Conservation (phyloP, 2,329 filamentous ascomycete species). For the Neurospora crassa region DNA sequence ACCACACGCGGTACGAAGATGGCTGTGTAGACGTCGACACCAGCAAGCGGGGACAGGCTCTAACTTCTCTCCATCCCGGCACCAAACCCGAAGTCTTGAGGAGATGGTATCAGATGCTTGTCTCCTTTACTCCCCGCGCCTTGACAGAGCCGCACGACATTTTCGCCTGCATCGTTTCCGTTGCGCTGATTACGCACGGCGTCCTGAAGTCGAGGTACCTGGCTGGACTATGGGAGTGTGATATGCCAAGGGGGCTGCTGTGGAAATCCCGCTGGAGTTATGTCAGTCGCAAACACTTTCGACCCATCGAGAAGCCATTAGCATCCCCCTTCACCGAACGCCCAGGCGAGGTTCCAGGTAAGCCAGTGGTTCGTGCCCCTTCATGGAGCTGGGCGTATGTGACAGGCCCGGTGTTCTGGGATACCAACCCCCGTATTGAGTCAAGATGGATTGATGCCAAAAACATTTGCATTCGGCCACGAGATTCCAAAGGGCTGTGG, state of each 20-base stretch:
- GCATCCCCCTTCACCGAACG: background rate
- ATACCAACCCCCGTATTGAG: background rate
- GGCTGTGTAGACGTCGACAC: background rate
- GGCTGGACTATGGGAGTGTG: constrained; percentile 1
- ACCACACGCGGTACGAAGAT: background rate
- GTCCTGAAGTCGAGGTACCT: background rate
- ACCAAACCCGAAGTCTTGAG: background rate
- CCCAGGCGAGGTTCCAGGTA: background rate
- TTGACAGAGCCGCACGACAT: constrained; percentile 4
- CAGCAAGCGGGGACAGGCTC: background rate
- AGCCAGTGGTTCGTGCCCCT: background rate
- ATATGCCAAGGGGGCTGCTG: background rate
- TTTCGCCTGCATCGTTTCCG: background rate
- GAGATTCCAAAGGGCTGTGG: background rate
- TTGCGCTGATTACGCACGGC: background rate
- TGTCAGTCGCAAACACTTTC: background rate
- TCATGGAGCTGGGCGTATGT: constrained; percentile 1
- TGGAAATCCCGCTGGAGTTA: background rate
- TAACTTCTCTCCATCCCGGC: background rate
- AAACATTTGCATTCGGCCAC: background rate
- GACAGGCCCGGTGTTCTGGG: background rate
- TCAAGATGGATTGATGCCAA: background rate
- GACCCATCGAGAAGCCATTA: background rate
- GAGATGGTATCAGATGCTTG: constrained; percentile 1
- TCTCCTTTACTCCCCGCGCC: background rate